Evolutionary conservation across 495 filamentous ascomycete species (phyloP), one percentile per base, ranked within the genome.

Genomic region (Poronia punctata): DNA sequence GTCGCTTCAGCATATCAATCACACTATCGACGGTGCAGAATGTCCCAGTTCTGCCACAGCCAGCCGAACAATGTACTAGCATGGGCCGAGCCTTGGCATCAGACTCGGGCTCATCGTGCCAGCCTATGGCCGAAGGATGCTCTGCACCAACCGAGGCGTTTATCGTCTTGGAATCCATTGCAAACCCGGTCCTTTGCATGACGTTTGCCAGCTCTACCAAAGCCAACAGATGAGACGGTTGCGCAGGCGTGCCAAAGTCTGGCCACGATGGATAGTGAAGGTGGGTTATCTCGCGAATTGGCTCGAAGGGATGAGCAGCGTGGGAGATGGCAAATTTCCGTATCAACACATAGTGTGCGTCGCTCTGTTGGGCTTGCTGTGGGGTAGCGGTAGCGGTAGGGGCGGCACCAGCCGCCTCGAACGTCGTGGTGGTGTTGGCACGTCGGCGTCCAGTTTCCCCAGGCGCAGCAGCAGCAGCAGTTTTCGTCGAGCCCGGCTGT

Each of bases 21-120:
- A 96, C 93, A 35, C 81, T 88, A 56, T 97, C 92, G 19, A 97
- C 86, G 0, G 92, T 93, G 59, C 92, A 98, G 46, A 98, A 98
- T 0, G 93, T 86, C 3, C 92, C 92, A 0, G 92, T 98, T 4
- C 92, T 80, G 3, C 92, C 92, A 63, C 92, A 98, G 0, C 92
- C 92, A 2, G 92, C 92, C 40, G 84, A 89, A 66, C 92, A 98
- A 60, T 98, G 92, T 3, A 98, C 93, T 14, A 98, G 62, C 35
- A 95, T 74, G 11, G 92, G 89, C 26, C 86, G 66, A 7, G 65
- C 63, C 1, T 61, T 54, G 0, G 72, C 68, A 15, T 60, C 54
- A 0, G 61, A 44, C 34, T 84, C 79, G 1, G 81, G 75, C 10
- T 77, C 75, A 17, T 72, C 70, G 20, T 61, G 59, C 37, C 57